Conservation (phyloP, 2,329 filamentous ascomycete genomes). For the Tolypocladium pustulatum region DNA sequence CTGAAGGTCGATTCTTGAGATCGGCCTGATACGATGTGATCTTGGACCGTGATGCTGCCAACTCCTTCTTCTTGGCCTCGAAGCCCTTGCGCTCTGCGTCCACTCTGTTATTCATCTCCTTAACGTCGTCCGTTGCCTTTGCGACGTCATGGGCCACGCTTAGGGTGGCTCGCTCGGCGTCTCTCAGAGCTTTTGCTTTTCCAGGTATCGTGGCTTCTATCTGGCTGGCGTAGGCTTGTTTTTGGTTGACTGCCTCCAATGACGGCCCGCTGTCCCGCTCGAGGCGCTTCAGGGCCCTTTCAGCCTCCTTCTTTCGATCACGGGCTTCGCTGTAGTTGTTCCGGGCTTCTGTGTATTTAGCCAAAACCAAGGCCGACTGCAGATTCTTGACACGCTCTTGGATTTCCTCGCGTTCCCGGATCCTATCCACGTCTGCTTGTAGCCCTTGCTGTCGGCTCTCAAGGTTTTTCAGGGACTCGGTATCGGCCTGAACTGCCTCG, state of each 20-base stretch:
- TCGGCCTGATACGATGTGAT: slow-evolving; percentile 56
- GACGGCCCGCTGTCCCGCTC: slow-evolving; percentile 53
- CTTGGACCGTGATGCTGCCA: slow-evolving; percentile 36
- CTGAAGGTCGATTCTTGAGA: slow-evolving; percentile 48
- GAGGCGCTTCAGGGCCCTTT: slow-evolving; percentile 47
- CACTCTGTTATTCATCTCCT: slow-evolving; percentile 31
- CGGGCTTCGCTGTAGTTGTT: slow-evolving; percentile 40
- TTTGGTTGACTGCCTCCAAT: slow-evolving; percentile 56
- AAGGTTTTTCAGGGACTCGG: slow-evolving; percentile 53
- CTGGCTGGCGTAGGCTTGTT: slow-evolving; percentile 53
- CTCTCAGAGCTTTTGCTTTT: slow-evolving; percentile 42
- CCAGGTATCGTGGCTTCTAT: slow-evolving; percentile 45
- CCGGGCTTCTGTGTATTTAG: slow-evolving; percentile 50
- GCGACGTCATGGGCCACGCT: slow-evolving; percentile 27
- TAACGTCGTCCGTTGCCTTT: slow-evolving; percentile 26
- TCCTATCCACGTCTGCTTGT: slow-evolving; percentile 71
- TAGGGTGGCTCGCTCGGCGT: slow-evolving; percentile 41
- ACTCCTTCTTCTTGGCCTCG: slow-evolving; percentile 39
- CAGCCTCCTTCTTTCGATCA: slow-evolving; percentile 39
- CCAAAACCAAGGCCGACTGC: slow-evolving; percentile 53
- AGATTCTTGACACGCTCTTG: slow-evolving; percentile 54
- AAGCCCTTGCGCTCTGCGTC: slow-evolving; percentile 41
- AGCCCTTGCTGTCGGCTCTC: slow-evolving; percentile 65
- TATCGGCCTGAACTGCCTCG: slow-evolving; percentile 44
- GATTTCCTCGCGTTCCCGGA: slow-evolving; percentile 64